Conservation (phyloP, 768 basidiomycete genomes). For the Mycena epipterygia region DNA sequence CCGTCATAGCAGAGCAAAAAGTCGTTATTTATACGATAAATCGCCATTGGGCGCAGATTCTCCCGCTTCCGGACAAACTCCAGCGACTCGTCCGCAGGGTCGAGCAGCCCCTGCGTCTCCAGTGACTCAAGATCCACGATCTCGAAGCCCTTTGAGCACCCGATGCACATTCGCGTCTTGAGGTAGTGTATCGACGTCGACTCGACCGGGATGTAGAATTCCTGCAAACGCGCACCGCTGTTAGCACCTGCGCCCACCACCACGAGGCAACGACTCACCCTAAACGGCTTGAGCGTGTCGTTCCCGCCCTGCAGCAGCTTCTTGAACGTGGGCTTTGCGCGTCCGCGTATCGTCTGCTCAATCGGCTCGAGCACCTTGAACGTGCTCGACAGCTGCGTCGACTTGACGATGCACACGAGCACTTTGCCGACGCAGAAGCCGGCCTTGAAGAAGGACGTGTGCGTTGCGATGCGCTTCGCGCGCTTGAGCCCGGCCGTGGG, state of each 20-base stretch:
- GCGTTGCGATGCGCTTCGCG: constrained; percentile 94
- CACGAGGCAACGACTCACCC: constrained; percentile 60
- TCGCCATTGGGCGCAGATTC: constrained; percentile 92
- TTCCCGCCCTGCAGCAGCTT: constrained; percentile 95
- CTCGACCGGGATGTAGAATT: constrained; percentile 99
- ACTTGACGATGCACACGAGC: constrained; percentile 97
- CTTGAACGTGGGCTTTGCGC: constrained; percentile 92
- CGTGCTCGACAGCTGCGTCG: constrained; percentile 93
- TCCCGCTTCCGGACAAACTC: constrained; percentile 95
- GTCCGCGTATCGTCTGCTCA: constrained; percentile 85
- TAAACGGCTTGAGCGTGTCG: constrained; percentile 93
- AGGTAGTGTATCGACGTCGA: constrained; percentile 97
- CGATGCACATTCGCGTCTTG: constrained; percentile 97
- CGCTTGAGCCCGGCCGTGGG: constrained; percentile 93
- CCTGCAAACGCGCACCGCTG: constrained; percentile 59
- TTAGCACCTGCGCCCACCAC: constrained; percentile 4
- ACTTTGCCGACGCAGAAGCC: constrained; percentile 92
- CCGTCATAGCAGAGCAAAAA: constrained; percentile 98
- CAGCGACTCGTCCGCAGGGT: constrained; percentile 90
- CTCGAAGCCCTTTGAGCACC: constrained; percentile 97
- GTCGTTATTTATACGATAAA: constrained; percentile 96
- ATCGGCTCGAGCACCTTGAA: constrained; percentile 98
- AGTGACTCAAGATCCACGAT: constrained; percentile 97
- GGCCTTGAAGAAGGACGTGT: constrained; percentile 98
- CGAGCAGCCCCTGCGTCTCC: constrained; percentile 96